Base-by-base conservation (phyloP, 2,329 filamentous ascomycete species). In the Cadophora luteo-olivacea region DNA sequence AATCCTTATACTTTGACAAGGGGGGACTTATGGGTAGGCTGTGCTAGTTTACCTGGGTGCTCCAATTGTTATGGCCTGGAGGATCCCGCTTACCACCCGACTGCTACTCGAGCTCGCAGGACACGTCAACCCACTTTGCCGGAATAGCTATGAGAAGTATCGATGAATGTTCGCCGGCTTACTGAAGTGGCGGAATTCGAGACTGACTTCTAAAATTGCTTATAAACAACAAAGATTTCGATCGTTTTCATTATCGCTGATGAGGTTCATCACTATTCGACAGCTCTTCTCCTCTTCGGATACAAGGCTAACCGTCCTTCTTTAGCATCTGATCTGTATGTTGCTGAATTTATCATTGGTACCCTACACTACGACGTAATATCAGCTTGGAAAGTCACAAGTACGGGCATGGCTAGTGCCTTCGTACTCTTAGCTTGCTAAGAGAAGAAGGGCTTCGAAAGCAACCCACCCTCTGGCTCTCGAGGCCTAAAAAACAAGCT, bases 301-400 rank as follows among this genome's bases (percentile, higher is more conserved):
- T 57, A 36, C n/a, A 36, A 57, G 32, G 32, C 32, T 22, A 36
- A 4, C 32, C 5, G 16, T 36, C 49, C 32, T 36, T 57, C 16
- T 25, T 57, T 57, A 22, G 11, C 32, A 57, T 36, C 32, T 36
- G 19, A 38, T 57, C 32, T 2, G 16, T 57, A 3, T 57, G 12
- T 57, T 2, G 25, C 54, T 57, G 16, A 57, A 36, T 7, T 45
- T 45, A 45, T 16, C 12, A 45, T 45, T 9, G 8, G 12, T 9
- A 45, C 41, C 41, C 41, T 45, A 45, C 14, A 45, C 16, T 45
- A 45, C 14, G 41, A 57, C 8, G 29, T 36, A 12, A 57, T 57
- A 57, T 57, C 25, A 57, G 38, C 54, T 57, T 36, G 14, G 19
- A 57, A 57, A 57, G 32, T 57, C 32, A 57, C 19, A 57, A 36